Percentiles rank a stretch among this genome's conserved stretches.
Evolutionary conservation across 768 basidiomycete genomes (phyloP).

Genomic region (Russula brevipes): DNA sequence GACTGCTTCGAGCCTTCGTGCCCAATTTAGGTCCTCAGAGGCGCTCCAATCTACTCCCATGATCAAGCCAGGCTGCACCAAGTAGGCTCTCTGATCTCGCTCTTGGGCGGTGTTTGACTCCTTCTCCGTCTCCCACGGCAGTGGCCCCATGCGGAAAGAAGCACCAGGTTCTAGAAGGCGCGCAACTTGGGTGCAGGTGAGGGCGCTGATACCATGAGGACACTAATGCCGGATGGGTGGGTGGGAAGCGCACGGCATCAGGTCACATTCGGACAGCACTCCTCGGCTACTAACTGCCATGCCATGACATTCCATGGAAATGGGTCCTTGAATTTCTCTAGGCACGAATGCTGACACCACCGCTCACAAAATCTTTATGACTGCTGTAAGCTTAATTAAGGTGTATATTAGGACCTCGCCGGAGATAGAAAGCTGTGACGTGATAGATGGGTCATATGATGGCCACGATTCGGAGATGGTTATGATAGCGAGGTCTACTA

Average conservation of each 20-base stretch:
- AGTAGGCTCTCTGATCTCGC: slow-evolving; percentile 9
- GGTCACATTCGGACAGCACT: slow-evolving; percentile 3
- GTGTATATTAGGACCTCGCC: not conserved
- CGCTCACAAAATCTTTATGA: not conserved
- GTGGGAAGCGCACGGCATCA: slow-evolving; percentile 17
- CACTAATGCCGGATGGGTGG: slow-evolving; percentile 15
- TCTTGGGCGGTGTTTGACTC: slow-evolving; percentile 5
- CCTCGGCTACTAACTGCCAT: slow-evolving; percentile 9
- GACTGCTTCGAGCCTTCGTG: not conserved
- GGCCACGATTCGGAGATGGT: slow-evolving; percentile 19
- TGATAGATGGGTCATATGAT: slow-evolving; percentile 20
- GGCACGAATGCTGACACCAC: slow-evolving; percentile 1
- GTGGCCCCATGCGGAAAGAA: slow-evolving; percentile 22
- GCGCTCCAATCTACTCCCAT: not conserved
- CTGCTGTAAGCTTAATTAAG: slow-evolving; percentile 4
- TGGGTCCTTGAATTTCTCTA: not conserved
- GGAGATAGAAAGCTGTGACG: slow-evolving; percentile 17
- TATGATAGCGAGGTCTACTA: slow-evolving; percentile 16
- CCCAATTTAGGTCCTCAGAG: not conserved
- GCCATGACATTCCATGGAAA: slow-evolving; percentile 7
- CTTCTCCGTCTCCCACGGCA: slow-evolving; percentile 18
- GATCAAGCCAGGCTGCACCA: not conserved
- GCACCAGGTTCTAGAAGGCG: slow-evolving; percentile 15
- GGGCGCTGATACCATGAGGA: slow-evolving; percentile 22
- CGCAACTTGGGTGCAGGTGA: slow-evolving; percentile 11